Evolutionary conservation across 2,329 filamentous ascomycete species (phyloP), one percentile per base, ranked within the genome.

Genomic region (Stachybotrys echinatus): DNA sequence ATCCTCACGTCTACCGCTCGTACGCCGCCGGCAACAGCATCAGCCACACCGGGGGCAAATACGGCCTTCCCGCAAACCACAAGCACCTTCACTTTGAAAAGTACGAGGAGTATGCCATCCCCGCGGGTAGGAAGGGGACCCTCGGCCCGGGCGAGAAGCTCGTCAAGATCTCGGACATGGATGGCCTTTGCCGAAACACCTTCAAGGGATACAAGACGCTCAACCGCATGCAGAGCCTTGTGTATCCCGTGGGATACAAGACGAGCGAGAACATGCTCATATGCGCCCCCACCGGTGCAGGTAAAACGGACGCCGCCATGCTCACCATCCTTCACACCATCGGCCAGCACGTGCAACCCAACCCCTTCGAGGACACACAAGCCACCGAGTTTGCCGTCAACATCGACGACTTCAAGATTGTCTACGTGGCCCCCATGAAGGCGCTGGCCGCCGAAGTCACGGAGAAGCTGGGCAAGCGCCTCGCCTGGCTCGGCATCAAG

Each of bases 351-450:
- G 81, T 89, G 21, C 75, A 79, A 1, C 92, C 94, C 0, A 91
- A 84, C 57, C 92, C 92, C 0, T 76, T 87, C 10, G 89, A 95
- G 50, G 75, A 89, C 39, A 82, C 82, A 0, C 74, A 83, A 48
- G 84, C 87, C 1, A 84, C 79, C 1, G 88, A 96, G 38, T 96
- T 96, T 63, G 81, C 80, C 2, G 88, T 96, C n/a, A 79, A 87
- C 51, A 73, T 83, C 0, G 88, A 95, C 48, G 89, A 95, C 59
- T 96, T 97, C 79, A 97, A 99, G 70, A 92, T 99, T 59, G 91
- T 99, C 50, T 99, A 99, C 60, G 94, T 99, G 39, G 94, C 95
- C 1, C 95, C 94, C 0, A 99, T 99, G 95, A 99, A 99, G 69
- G 95, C 94, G 1, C 76, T 99, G 18, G 95, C 95, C 5, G 94